Conservation (phyloP, 176 grass and related monocot genomes). For the Ensete ventricosum region DNA sequence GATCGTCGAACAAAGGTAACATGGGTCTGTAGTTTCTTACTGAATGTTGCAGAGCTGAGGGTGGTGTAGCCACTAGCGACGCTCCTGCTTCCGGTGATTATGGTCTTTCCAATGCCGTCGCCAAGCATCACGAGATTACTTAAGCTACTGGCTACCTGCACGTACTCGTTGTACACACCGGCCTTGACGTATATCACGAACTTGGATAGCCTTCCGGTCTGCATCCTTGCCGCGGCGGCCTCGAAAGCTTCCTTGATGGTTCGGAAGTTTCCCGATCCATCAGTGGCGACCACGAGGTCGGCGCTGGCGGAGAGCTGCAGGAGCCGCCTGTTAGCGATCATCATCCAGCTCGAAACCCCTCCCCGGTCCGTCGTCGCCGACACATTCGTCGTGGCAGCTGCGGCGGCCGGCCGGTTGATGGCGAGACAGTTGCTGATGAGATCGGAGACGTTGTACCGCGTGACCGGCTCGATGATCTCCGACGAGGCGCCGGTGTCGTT, state of each 20-base stretch:
- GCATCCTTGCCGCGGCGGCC: background rate
- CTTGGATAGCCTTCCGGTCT: background rate
- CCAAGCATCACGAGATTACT: conserved; percentile 28
- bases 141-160: conserved; percentile 21
- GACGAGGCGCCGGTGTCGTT: conserved; percentile 22
- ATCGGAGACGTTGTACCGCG: conserved; percentile 36
- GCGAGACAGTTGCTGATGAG: conserved; percentile 45
- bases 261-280: conserved; percentile 24
- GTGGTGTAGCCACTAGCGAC: conserved; percentile 34
- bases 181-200: conserved; percentile 28
- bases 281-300: conserved; percentile 23
- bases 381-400: background rate
- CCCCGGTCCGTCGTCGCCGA: background rate
- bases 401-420: conserved; percentile 16
- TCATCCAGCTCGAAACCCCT: conserved; percentile 10
- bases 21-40: background rate
- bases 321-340: background rate
- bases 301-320: conserved; percentile 12
- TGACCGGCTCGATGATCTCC: conserved; percentile 27
- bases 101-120: conserved; percentile 30
- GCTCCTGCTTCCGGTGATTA: conserved; percentile 27
- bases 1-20: background rate
- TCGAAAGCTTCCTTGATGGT: conserved; percentile 29
- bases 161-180: conserved; percentile 23
- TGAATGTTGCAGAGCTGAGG: conserved; percentile 31